Base-by-base conservation (phyloP, 441 rosid species). In the Dalechampia spathulata region DNA sequence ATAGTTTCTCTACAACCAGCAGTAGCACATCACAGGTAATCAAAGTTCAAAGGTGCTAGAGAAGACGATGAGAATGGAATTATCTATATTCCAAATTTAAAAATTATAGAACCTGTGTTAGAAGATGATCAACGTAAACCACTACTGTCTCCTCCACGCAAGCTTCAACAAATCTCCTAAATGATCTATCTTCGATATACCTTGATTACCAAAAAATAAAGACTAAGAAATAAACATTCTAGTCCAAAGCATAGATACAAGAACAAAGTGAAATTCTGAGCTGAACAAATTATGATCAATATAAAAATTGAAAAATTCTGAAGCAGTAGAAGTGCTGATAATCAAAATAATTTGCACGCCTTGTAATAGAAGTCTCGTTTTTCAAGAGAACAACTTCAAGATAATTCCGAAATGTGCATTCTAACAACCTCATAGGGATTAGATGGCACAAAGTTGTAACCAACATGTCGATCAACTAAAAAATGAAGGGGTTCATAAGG, bases 171-270 rank as follows among this genome's bases (percentile, higher is more conserved):
- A 94, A 94, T 80, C 91, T 84, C 70, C 90, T 80, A 67, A 94
- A 94, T 46, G 96, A 90, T 76, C 99, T 77, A 61, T 94, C 97
- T 72, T 94, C 98, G 4, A 90, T 77, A 66, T 86, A 94, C 98
- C 98, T 94, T 71, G 44, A 65, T 52, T 30, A 72, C 20, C 47
- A 38, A 49, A 60, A 71, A 45, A 60, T 20, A 42, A 46, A 58
- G 52, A 68, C 25, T 52, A 60, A 48, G 55, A 39, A 63, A 45
- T 34, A 52, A 48, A 30, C 6, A 15, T 53, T 55, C 55, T 8
- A 54, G 54, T 27, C 17, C 27, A 32, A 50, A 49, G 21, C 39
- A 27, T 15, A 13, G 16, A 7, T 30, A 36, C 8, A 45, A 53
- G 16, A 28, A 61, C 19, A 26, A 26, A 11, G 20, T 21, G 20